A percentile compares a stretch with the other conserved stretches of the same genome.
phyloP scores from a whole-genome alignment of 1,284 basidiomycete species.

The Rhodotorula sp. region DNA sequence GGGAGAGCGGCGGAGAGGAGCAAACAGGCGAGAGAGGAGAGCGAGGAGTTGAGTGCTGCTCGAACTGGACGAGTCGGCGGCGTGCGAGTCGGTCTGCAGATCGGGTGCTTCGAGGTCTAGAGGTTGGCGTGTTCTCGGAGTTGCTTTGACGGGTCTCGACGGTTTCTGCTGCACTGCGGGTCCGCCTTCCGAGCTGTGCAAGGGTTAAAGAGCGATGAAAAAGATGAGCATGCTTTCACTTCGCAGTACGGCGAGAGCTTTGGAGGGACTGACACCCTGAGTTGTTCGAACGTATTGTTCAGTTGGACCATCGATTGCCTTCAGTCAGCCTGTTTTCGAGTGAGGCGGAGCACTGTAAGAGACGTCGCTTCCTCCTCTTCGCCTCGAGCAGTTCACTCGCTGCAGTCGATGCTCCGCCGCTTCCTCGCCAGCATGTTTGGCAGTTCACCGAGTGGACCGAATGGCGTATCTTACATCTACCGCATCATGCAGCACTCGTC shows the following conservation, averaged over 20 bases:
- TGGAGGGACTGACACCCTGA: neutral
- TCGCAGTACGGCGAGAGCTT: no score
- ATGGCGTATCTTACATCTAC: slow-evolving; percentile 18
- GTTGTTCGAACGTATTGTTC: neutral
- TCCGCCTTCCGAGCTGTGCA: neutral
- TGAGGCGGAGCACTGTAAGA: neutral
- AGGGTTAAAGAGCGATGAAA: neutral
- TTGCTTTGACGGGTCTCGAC: neutral
- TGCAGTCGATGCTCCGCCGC: neutral
- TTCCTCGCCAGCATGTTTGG: slow-evolving; percentile 1
- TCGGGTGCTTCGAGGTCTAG: neutral
- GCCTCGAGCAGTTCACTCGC: neutral
- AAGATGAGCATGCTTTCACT: neutral
- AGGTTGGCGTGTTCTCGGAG: neutral
- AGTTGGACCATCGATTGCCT: neutral
- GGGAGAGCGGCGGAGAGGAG: slow-evolving; percentile 17
- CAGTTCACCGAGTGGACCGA: neutral
- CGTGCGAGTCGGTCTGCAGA: neutral
- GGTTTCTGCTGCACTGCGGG: neutral
- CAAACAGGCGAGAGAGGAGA: slow-evolving; percentile 14
- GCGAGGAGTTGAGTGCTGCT: slow-evolving; percentile 10
- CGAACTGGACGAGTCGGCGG: neutral
- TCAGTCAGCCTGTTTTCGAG: neutral
- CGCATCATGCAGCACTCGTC: slow-evolving; percentile 24
- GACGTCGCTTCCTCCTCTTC: neutral